These are phyloP conservation scores for Alternaria alternata DNA, from an alignment of 2,329 filamentous ascomycete species.

Conservation along the genomic window DNA sequence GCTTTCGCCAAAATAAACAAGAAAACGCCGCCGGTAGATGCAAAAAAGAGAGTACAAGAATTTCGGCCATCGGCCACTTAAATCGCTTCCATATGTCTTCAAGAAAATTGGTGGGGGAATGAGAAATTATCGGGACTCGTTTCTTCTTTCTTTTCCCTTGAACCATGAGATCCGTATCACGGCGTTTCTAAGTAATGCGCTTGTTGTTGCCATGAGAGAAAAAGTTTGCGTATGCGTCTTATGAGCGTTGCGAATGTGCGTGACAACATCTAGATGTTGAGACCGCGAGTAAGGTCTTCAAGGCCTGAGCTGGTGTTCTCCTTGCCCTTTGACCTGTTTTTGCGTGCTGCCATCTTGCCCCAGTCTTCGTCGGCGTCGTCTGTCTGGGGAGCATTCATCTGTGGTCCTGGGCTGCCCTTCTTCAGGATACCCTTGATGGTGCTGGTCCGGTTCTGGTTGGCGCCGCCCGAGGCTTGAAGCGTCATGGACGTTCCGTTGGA, in stretches of 20 bases:
- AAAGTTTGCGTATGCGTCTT: slow-evolving; percentile 7
- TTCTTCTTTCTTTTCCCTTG: slow-evolving; percentile 8
- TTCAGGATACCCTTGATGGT: slow-evolving; percentile 48
- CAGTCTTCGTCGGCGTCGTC: slow-evolving; percentile 48
- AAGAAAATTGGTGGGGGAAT: slow-evolving; percentile 1
- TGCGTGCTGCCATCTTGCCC: slow-evolving; percentile 42
- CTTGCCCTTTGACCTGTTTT: slow-evolving; percentile 34
- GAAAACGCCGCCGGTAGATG: slow-evolving; percentile 17
- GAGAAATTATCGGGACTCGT: slow-evolving; percentile 1
- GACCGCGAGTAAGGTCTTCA: slow-evolving; percentile 37
- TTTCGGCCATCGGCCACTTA: slow-evolving; percentile 10
- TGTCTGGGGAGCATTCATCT: slow-evolving; percentile 29
- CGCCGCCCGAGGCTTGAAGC: slow-evolving; percentile 41
- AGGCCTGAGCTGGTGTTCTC: slow-evolving; percentile 29
- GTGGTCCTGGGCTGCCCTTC: slow-evolving; percentile 26
- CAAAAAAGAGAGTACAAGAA: slow-evolving; percentile 7
- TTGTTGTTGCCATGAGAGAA: background rate
- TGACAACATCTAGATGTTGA: slow-evolving; percentile 29
- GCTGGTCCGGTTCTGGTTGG: slow-evolving; percentile 20
- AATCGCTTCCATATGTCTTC: slow-evolving; percentile 21
- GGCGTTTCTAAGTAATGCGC: slow-evolving; percentile 13
- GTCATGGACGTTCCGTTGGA: slow-evolving; percentile 45
- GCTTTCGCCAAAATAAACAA: background rate
- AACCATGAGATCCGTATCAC: slow-evolving; percentile 13
- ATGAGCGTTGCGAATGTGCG: slow-evolving; percentile 9